Evolutionary conservation across 2,329 filamentous ascomycete genomes (phyloP), one percentile per base, ranked within the genome.

Genomic region (Periconia digitata): DNA sequence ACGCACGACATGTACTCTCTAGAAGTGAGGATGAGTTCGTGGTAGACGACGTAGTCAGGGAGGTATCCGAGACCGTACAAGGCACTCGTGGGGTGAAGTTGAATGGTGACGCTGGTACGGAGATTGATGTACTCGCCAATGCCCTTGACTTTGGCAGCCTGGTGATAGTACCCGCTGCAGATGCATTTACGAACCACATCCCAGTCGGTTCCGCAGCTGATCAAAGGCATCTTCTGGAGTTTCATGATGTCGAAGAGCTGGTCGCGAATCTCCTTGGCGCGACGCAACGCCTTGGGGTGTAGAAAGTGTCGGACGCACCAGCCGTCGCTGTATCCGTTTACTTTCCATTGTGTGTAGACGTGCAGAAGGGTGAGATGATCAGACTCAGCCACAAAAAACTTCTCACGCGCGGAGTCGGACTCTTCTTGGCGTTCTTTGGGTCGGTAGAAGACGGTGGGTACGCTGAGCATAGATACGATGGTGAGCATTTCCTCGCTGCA

Each of bases 1-100:
- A 99, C 94, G 4, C 90, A 96, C 3, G 90, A 95, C 85, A 99
- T 96, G 76, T 97, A 99, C 69, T 97, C 94, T 69, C 96, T 96
- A 48, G 86, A 90, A 0, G 94, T 99, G 51, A 99, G 83, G 61
- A 99, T 96, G 49, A 99, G 83, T 72, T 99, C 94, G 77, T 99
- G 94, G 73, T 99, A 99, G 36, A 99, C 85, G 44, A 99, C 90
- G 66, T 97, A 97, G 68, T 99, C 94, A 1, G 95, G 94, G 20
- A 96, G 83, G 71, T 96, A 95, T 3, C 94, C 94, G 1, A 91
- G 80, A 20, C 94, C 94, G 67, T 96, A 97, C 0, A 99, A 81
- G 1, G 94, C 90, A 55, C 86, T 92, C 0, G 94, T 99, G 1
- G 94, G 94, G 69, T 99, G 95, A 23, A 99, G 79, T 69, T 96